A percentile compares a stretch with the other conserved stretches of the same genome.
phyloP scores from a whole-genome alignment of 2,329 filamentous ascomycete species.

The Ophiostoma australiae region DNA sequence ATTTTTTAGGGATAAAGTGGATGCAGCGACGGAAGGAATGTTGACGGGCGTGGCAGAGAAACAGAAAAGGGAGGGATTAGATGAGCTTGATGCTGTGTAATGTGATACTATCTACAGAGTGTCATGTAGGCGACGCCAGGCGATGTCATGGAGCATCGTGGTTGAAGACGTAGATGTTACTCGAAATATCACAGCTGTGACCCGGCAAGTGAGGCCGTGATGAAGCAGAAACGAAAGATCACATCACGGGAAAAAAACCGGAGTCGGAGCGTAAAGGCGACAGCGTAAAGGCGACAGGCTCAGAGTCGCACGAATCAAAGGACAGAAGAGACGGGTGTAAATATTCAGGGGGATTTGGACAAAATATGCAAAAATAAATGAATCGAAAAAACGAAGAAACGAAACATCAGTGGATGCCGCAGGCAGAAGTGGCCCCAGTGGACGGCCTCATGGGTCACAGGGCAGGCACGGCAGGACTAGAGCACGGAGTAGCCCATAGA shows the following conservation, averaged over 20 bases:
- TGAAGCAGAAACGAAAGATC: background rate
- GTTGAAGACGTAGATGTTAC: background rate
- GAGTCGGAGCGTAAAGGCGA: background rate
- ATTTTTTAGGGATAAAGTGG: slow-evolving; percentile 6
- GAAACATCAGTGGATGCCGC: slow-evolving; percentile 4
- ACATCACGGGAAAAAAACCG: background rate
- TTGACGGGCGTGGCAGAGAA: slow-evolving; percentile 7
- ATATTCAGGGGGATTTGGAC: background rate
- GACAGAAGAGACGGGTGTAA: background rate
- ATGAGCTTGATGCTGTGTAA: background rate
- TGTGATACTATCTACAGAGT: background rate
- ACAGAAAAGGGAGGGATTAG: background rate
- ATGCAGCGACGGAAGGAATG: slow-evolving; percentile 1
- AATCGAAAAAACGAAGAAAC: background rate
- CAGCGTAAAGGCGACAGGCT: background rate
- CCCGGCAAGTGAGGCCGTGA: too few species aligned
- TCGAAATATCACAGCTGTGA: background rate
- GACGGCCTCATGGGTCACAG: background rate
- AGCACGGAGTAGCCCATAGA: background rate
- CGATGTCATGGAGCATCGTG: background rate
- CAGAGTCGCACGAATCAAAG: background rate
- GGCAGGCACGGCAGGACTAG: background rate
- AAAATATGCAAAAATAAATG: background rate
- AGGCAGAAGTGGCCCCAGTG: background rate
- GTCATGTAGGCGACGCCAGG: background rate